Base-by-base conservation (phyloP, 108 stramenopile genomes). In the Cyclotella atomus region DNA sequence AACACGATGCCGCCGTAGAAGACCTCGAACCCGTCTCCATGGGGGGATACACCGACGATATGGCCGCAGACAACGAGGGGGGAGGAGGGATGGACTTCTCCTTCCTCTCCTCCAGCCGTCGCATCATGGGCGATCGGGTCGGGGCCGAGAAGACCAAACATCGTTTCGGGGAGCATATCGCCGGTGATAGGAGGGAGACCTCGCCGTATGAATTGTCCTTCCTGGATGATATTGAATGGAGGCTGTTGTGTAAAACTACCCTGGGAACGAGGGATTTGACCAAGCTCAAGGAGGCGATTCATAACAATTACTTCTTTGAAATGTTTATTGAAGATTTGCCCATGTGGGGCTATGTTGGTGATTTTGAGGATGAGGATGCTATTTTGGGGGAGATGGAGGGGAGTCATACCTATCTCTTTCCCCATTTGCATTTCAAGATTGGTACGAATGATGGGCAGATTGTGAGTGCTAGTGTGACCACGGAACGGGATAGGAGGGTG, bases 241-340 rank as follows among this genome's bases (percentile, higher is more conserved):
- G 92, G 63, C 73, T 92, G n/a, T 82, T 99, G 47, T 99, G 97
- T 68, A 86, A 95, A 49, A 88, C 81, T 32, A 80, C 79, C 7
- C 60, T 97, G 15, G 55, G 69, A 14, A 47, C 45, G 17, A 71
- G 77, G 3, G 94, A 97, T 20, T 34, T 97, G 57, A 64, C 69
- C 17, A 77, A 77, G 46, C 81, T 97, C 64, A 91, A 91, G 61
- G 89, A 93, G 16, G 97, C 92, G 8, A 93, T 97, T 70, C 91
- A 97, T 65, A 90, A 96, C 59, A 90, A 91, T 70, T 98, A 96
- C 80, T 98, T 96, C 85, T 99, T 97, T 80, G 99, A 99, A 87
- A 91, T 99, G 91, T 95, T 98, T 66, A 81, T 99, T 25, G 99
- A 99, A 77, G 97, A 97, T 83, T 85, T 99, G 20, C 97, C 99